Percentiles rank a stretch among this genome's conserved stretches.
Evolutionary conservation across 805 yeast genomes (phyloP).

Genomic region (Metschnikowia reukaufii): DNA sequence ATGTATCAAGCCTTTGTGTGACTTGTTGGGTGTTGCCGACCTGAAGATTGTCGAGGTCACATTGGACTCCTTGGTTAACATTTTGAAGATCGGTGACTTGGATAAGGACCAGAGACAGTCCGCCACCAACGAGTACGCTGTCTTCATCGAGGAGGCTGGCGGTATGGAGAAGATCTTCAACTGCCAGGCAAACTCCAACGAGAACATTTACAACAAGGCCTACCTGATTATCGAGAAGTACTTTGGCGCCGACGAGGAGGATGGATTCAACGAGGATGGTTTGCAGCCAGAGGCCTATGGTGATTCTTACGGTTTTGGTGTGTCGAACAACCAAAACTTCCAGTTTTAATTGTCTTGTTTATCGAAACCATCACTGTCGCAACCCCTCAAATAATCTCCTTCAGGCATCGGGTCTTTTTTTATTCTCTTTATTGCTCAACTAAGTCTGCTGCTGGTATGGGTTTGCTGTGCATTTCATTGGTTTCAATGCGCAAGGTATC

Average conservation of each 20-base stretch:
- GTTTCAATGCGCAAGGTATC: no score
- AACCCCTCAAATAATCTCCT: no score
- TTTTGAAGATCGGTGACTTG: slow-evolving; percentile 89
- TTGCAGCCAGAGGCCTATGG: slow-evolving; percentile 77
- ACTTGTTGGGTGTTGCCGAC: slow-evolving; percentile 83
- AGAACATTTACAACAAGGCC: slow-evolving; percentile 89
- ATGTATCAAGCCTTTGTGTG: slow-evolving; percentile 96
- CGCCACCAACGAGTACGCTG: slow-evolving; percentile 79
- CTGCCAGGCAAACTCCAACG: slow-evolving; percentile 89
- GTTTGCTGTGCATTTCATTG: no score
- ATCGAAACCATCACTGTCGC: no score
- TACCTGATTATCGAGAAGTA: slow-evolving; percentile 86
- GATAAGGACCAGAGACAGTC: slow-evolving; percentile 77
- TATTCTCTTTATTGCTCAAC: no score
- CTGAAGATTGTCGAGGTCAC: slow-evolving; percentile 92
- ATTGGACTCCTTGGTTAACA: slow-evolving; percentile 91
- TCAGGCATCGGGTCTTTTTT: no score
- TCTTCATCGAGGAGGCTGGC: slow-evolving; percentile 95
- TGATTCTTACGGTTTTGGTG: slow-evolving; percentile 86
- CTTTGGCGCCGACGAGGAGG: slow-evolving; percentile 83
- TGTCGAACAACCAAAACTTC: slow-evolving; percentile 57
- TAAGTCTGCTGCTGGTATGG: no score
- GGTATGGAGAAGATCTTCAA: slow-evolving; percentile 96
- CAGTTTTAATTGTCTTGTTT: slow-evolving; percentile 22
- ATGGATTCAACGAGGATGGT: slow-evolving; percentile 61